phyloP scores from a whole-genome alignment of 2,329 filamentous ascomycete species.

The Scytalidium lignicola region DNA sequence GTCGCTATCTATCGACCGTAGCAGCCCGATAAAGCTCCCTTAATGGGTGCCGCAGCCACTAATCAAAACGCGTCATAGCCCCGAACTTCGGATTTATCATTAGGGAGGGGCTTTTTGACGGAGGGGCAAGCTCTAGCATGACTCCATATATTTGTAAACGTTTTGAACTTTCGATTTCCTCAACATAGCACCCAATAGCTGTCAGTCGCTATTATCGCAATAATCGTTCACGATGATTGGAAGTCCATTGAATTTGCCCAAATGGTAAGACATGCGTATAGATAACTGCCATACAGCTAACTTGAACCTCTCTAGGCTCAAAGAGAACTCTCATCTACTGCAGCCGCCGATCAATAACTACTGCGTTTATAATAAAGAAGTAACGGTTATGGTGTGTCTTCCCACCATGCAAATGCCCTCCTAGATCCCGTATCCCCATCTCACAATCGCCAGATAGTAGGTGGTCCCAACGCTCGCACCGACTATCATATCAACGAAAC shows the following conservation, averaged over 20 bases:
- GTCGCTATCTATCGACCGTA: neutral
- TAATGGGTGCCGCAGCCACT: no score
- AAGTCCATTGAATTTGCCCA: conserved; percentile 25
- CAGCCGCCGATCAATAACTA: conserved; percentile 95
- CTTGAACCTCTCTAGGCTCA: conserved; percentile 58
- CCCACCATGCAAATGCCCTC: neutral
- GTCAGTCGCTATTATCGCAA: neutral
- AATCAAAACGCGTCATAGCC: neutral
- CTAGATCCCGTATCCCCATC: neutral
- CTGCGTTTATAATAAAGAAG: conserved; percentile 83
- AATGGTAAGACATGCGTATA: conserved; percentile 19
- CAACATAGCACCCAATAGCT: neutral
- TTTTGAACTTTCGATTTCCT: neutral
- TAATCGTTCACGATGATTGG: conserved; percentile 16
- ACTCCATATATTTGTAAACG: neutral
- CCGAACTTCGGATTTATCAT: neutral
- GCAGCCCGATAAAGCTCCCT: neutral
- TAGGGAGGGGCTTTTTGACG: neutral
- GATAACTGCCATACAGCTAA: neutral
- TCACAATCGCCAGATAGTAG: conserved; percentile 63
- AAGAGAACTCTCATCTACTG: conserved; percentile 78
- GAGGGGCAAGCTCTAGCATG: neutral
- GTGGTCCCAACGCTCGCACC: conserved; percentile 90
- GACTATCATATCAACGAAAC: conserved; percentile 99
- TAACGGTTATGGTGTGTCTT: conserved; percentile 69